Base-by-base conservation (phyloP, 148 eudicot genomes). In the Nyssa sinensis region DNA sequence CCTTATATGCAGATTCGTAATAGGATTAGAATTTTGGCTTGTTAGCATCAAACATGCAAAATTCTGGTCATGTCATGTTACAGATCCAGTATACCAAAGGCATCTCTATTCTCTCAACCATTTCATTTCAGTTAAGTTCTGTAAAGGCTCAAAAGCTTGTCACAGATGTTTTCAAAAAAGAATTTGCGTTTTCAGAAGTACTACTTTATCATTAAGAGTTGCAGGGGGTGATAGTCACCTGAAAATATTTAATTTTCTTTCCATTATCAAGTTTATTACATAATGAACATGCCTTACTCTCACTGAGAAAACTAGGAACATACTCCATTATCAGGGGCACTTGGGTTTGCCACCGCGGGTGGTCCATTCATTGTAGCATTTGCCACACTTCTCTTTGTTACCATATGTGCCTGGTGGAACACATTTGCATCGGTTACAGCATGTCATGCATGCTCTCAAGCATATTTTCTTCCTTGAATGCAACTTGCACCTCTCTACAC, bases 341-440 rank as follows among this genome's bases (percentile, higher is more conserved):
- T 89, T 89, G 78, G 27, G 70, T 65, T 64, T 65, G 31, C 89
- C 88, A 44, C 87, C 87, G 19, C 74, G 88, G 74, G 93, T 91
- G 64, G 85, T 89, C 97, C 89, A 89, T 37, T 83, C 87, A 23
- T 86, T 78, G 82, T 87, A 91, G 78, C 97, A 91, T 17, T 77
- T 79, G 34, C 93, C 91, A 51, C 97, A 89, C 14, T 76, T 70
- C 62, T 89, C 81, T 24, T 74, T 70, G 87, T 91, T 89, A 27
- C 97, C 97, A 39, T 75, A 86, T 1, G 90, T 90, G 14, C 97
- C 97, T 0, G 93, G 91, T 0, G 97, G 97, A 16, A 91, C 97
- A 59, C 97, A 91, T 67, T 86, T 87, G 91, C 97, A 91, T 51
- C 93, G 81, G 5, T 11, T 55, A 27, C 93, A 91, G 63, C 97